These are phyloP conservation scores for Colletotrichum scovillei DNA, from an alignment of 2,329 filamentous ascomycete genomes.

Conservation along the genomic window DNA sequence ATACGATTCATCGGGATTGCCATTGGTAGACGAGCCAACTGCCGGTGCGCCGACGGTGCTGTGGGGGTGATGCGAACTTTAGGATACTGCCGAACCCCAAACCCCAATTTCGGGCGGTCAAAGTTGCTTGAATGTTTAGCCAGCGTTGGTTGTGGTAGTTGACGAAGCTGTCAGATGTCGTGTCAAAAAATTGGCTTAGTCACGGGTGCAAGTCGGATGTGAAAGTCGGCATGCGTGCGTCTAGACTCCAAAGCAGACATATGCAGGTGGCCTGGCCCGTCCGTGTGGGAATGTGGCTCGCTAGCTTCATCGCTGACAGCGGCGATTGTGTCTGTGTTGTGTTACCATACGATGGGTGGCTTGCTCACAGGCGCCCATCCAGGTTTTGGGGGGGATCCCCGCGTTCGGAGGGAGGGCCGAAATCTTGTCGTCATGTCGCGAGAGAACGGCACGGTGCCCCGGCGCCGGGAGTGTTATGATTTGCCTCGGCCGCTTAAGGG, in stretches of 20 bases:
- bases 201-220: neutral
- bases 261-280: neutral
- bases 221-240: conserved; percentile 14
- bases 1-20: neutral
- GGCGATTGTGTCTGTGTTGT: conserved; percentile 9
- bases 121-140: conserved; percentile 10
- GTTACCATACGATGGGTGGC: neutral
- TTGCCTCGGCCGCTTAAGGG: neutral
- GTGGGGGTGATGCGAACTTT: conserved; percentile 29
- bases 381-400: conserved; percentile 11
- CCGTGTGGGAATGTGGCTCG: neutral
- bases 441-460: conserved; percentile 8
- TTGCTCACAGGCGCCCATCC: neutral
- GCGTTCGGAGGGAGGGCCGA: conserved; percentile 9
- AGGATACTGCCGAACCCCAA: conserved; percentile 20
- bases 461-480: conserved; percentile 4
- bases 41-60: conserved; percentile 17
- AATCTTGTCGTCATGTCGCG: conserved; percentile 12
- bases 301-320: conserved; percentile 7
- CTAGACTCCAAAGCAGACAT: neutral
- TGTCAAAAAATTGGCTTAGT: neutral
- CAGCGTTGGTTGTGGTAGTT: neutral
- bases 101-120: conserved; percentile 14
- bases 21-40: conserved; percentile 18
- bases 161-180: neutral